Conservation (phyloP, 306 rosid genomes). For the Cucurbita argyrosperma region DNA sequence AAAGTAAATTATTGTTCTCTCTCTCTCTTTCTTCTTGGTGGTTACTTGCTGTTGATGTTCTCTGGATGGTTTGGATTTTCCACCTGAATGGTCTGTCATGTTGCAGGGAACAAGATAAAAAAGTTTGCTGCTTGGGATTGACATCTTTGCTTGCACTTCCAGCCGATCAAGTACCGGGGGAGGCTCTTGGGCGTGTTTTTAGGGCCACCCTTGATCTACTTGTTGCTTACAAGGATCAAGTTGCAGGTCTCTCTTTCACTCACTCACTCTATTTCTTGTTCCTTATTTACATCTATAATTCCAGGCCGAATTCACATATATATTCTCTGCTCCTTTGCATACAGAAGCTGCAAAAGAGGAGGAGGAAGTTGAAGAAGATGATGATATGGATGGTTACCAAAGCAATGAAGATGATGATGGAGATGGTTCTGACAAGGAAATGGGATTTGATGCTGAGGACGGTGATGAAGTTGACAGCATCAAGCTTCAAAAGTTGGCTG, state of each 20-base stretch:
- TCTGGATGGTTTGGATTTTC: slow-evolving; percentile 1
- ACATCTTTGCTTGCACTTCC: slow-evolving; percentile 70
- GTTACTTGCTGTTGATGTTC: neutral
- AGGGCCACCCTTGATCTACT: slow-evolving; percentile 79
- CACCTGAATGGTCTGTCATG: neutral
- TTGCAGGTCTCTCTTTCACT: slow-evolving; percentile 44
- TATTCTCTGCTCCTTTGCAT: slow-evolving; percentile 6
- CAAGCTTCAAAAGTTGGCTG: slow-evolving; percentile 71
- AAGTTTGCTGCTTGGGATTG: slow-evolving; percentile 90
- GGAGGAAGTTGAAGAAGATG: slow-evolving; percentile 77
- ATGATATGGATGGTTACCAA: slow-evolving; percentile 92
- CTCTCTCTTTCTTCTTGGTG: neutral
- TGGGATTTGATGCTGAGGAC: slow-evolving; percentile 81
- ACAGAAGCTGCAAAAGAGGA: slow-evolving; percentile 84
- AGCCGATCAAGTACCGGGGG: slow-evolving; percentile 58
- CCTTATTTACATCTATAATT: neutral
- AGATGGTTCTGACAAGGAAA: slow-evolving; percentile 75
- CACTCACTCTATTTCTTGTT: neutral
- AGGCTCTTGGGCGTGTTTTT: slow-evolving; percentile 82
- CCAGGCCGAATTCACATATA: neutral
- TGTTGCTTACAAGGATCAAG: slow-evolving; percentile 84
- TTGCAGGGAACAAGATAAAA: slow-evolving; percentile 86
- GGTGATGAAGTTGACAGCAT: slow-evolving; percentile 71
- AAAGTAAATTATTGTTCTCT: slow-evolving; percentile 26
- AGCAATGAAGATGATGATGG: slow-evolving; percentile 77